A percentile compares a stretch with the other conserved stretches of the same genome.
Conservation (phyloP, 345 rosid genomes). For the Gossypium arboreum region DNA sequence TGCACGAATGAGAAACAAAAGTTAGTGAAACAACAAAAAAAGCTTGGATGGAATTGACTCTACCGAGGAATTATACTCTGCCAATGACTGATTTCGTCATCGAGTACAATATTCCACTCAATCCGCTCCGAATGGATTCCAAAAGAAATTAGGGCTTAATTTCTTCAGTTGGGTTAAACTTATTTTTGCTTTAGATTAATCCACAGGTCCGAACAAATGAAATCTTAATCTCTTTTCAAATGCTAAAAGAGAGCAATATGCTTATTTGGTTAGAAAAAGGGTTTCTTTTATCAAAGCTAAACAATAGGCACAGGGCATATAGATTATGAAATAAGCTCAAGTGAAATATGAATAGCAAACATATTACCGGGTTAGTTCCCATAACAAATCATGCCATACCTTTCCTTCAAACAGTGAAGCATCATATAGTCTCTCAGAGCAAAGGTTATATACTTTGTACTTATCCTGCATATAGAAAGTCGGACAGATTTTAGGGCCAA, state of each 20-base stretch:
- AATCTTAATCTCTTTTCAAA: not conserved
- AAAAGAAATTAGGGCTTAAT: not conserved
- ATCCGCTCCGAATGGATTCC: not conserved
- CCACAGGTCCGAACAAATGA: not conserved
- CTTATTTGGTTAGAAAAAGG: not conserved
- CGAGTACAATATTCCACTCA: not conserved
- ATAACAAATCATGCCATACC: constrained; percentile 34
- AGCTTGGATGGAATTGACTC: not conserved
- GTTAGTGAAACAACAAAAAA: not conserved
- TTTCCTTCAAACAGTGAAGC: constrained; percentile 84
- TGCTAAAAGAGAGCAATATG: not conserved
- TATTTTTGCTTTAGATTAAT: not conserved
- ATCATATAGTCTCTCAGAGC: constrained; percentile 87
- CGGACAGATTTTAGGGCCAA: not conserved
- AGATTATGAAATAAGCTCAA: not conserved
- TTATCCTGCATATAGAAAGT: constrained; percentile 47
- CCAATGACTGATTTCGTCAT: not conserved
- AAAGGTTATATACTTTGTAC: constrained; percentile 88
- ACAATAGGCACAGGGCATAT: not conserved
- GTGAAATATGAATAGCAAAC: not conserved
- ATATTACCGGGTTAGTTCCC: not conserved
- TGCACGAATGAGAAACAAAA: no score
- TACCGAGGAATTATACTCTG: not conserved
- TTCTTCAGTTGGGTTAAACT: not conserved
- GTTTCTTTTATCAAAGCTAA: not conserved